These are phyloP conservation scores for Penicillium sp. DNA, from an alignment of 2,329 filamentous ascomycete genomes.

Conservation along the genomic window DNA sequence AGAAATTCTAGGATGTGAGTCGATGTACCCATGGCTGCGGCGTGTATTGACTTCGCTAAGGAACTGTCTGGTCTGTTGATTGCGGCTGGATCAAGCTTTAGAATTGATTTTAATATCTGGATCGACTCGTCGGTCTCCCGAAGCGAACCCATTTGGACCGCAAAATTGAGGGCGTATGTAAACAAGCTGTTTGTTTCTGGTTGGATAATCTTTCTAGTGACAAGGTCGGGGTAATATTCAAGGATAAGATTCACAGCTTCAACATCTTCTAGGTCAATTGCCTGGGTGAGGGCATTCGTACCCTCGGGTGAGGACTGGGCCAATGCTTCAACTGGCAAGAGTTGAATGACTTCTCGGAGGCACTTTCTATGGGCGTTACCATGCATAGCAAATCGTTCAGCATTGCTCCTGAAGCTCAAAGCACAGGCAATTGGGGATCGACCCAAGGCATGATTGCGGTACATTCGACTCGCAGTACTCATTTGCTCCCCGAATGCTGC, in stretches of 20 bases:
- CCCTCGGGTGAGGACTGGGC: constrained; percentile 6
- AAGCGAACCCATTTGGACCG: constrained; percentile 7
- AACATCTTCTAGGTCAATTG: constrained; percentile 12
- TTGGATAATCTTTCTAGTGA: background rate
- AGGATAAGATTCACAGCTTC: constrained; percentile 6
- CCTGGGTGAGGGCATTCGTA: constrained; percentile 8
- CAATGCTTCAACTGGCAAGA: background rate
- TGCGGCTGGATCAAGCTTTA: constrained; percentile 7
- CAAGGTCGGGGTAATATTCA: background rate
- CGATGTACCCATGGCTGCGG: constrained; percentile 10
- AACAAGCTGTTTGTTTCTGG: background rate
- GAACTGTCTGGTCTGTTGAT: constrained; percentile 8
- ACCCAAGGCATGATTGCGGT: background rate
- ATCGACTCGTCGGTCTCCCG: constrained; percentile 9
- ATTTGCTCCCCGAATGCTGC: background rate
- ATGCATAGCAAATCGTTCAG: constrained; percentile 12
- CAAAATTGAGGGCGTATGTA: constrained; percentile 12
- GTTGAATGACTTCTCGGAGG: background rate
- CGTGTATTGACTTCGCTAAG: constrained; percentile 5
- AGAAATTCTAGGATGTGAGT: constrained; percentile 3
- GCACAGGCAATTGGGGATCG: constrained; percentile 6
- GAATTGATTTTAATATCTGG: constrained; percentile 5
- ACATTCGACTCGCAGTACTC: background rate
- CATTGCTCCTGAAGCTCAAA: constrained; percentile 9
- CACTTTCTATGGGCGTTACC: background rate